phyloP scores from a whole-genome alignment of 257 asterid species.

The Catharanthus roseus region DNA sequence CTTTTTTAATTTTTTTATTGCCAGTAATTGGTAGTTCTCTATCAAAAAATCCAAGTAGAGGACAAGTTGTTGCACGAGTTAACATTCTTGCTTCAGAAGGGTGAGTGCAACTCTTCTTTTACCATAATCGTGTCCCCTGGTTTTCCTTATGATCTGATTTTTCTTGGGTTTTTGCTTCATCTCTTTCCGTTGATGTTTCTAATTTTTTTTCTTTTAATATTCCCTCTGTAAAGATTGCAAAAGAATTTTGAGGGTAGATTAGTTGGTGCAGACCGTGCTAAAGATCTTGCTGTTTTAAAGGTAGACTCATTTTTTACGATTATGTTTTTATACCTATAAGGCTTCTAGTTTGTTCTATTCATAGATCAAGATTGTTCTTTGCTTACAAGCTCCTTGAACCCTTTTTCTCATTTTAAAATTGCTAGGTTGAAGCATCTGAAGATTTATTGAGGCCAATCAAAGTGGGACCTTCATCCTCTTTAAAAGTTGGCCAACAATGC shows the following conservation, averaged over 20 bases:
- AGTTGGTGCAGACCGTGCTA: constrained; percentile 94
- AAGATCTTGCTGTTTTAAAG: constrained; percentile 97
- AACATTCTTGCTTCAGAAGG: constrained; percentile 88
- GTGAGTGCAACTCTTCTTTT: constrained; percentile 35
- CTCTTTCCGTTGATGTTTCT: neutral
- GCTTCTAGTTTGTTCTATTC: constrained; percentile 5
- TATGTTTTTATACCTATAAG: neutral
- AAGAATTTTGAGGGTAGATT: constrained; percentile 88
- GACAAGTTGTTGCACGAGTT: constrained; percentile 93
- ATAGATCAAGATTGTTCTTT: neutral
- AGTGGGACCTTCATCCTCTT: constrained; percentile 67
- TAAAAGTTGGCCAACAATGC: constrained; percentile 92
- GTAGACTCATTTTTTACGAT: constrained; percentile 26
- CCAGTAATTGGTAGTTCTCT: constrained; percentile 95
- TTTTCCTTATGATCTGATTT: neutral
- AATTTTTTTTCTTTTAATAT: constrained; percentile 5
- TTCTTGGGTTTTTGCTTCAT: neutral
- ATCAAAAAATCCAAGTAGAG: constrained; percentile 72
- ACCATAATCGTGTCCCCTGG: neutral
- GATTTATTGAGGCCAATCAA: constrained; percentile 75
- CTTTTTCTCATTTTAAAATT: constrained; percentile 7
- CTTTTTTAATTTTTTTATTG: constrained; percentile 2
- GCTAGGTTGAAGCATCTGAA: constrained; percentile 76
- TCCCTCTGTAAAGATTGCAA: constrained; percentile 55
- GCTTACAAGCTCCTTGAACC: neutral